Conservation (phyloP, 768 basidiomycete genomes). For the Suillus subluteus region DNA sequence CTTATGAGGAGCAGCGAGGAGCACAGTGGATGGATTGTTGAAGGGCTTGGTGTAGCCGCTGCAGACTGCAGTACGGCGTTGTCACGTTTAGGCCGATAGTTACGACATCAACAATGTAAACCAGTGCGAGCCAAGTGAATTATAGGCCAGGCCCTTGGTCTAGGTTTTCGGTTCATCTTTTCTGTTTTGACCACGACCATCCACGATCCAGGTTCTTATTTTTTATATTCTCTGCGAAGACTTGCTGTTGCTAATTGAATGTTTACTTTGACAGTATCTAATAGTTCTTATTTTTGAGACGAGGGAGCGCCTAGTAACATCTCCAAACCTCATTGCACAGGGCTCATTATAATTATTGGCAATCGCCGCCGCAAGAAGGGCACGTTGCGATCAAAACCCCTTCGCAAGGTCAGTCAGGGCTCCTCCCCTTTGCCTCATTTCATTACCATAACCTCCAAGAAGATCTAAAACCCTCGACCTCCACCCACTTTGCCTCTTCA, state of each 20-base stretch:
- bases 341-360: constrained; percentile 43
- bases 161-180: constrained; percentile 8
- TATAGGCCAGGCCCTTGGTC: not conserved
- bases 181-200: constrained; percentile 23
- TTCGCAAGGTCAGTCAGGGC: constrained; percentile 44
- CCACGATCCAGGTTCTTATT: constrained; percentile 15
- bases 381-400: constrained; percentile 84
- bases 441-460: constrained; percentile 39
- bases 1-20: not conserved
- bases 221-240: constrained; percentile 4
- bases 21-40: not conserved
- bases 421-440: constrained; percentile 64
- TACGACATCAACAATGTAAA: constrained; percentile 37
- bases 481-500: constrained; percentile 34
- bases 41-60: not conserved
- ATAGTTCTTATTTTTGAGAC: constrained; percentile 24
- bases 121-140: constrained; percentile 30
- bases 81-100: constrained; percentile 19
- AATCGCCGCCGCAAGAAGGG: constrained; percentile 59
- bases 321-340: constrained; percentile 24
- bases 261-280: constrained; percentile 17
- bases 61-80: not conserved
- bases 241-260: constrained; percentile 12
- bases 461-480: constrained; percentile 41
- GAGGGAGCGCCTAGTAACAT: constrained; percentile 18